Evolutionary conservation across 192 early-diverging fungal species (phyloP).

Genomic region (Coemansia sp.): DNA sequence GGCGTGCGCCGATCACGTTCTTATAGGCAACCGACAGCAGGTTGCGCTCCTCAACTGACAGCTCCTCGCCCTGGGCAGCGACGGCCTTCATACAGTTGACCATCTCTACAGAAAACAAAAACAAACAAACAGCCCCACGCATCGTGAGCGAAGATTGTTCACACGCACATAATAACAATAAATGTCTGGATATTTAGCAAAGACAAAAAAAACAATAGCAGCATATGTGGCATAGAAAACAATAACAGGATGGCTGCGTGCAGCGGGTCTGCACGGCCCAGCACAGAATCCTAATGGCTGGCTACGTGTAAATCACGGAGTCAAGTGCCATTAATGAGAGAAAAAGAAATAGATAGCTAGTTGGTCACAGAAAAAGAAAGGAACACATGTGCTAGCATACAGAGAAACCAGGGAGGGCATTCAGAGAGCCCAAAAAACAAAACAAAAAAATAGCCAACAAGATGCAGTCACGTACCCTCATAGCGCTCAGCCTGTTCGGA

Average conservation of each 20-base stretch:
- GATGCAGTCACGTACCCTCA: constrained; percentile 72
- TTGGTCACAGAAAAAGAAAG: not conserved
- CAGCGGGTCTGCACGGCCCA: not conserved
- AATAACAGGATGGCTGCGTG: not conserved
- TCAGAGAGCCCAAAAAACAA: not conserved
- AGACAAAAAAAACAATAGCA: not conserved
- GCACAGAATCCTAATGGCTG: not conserved
- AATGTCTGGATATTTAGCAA: not conserved
- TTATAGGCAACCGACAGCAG: constrained; percentile 97
- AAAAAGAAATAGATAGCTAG: not conserved
- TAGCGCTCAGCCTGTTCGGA: constrained; percentile 99
- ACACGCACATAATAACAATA: not conserved
- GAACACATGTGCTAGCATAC: not conserved
- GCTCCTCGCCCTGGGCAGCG: constrained; percentile 60
- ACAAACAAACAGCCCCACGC: constrained; percentile 4
- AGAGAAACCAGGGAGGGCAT: not conserved
- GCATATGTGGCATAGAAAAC: not conserved
- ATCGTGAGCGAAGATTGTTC: not conserved
- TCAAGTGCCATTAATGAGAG: not conserved
- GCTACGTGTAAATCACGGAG: not conserved
- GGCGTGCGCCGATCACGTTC: constrained; percentile 96
- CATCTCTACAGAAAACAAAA: constrained; percentile 79
- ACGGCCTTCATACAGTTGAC: constrained; percentile 73
- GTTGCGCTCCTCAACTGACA: constrained; percentile 97
- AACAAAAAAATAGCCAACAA: not conserved